Percentiles rank a stretch among this genome's conserved stretches.
Conservation (phyloP, 2,329 filamentous ascomycete genomes). For the Pochonia chlamydosporia region DNA sequence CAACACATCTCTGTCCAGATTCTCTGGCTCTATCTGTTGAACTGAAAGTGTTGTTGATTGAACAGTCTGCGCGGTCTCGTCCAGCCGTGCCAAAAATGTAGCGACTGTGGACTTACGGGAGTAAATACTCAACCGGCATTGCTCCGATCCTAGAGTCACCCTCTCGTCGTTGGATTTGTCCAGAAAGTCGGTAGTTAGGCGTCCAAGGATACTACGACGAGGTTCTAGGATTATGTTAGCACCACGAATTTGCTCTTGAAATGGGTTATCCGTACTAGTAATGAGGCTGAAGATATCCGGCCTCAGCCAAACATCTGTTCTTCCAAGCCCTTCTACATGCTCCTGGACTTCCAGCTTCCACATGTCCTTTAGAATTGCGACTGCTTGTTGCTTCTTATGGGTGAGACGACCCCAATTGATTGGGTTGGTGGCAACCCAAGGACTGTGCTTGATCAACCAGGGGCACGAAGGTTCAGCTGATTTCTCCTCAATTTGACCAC, state of each 20-base stretch:
- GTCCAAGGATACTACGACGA: conserved; percentile 18
- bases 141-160: conserved; percentile 15
- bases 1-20: conserved; percentile 17
- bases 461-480: conserved; percentile 16
- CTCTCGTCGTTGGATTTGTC: conserved; percentile 25
- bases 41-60: conserved; percentile 20
- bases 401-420: conserved; percentile 11
- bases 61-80: conserved; percentile 22
- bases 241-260: neutral
- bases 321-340: conserved; percentile 35
- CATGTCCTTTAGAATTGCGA: conserved; percentile 39
- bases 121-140: conserved; percentile 22
- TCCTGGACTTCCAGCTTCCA: conserved; percentile 47
- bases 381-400: conserved; percentile 34
- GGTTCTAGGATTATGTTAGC: conserved; percentile 11
- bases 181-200: conserved; percentile 24
- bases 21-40: conserved; percentile 10
- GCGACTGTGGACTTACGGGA: conserved; percentile 22
- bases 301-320: conserved; percentile 31
- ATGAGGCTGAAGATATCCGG: conserved; percentile 38
- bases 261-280: conserved; percentile 33
- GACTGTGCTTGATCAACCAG: conserved; percentile 36
- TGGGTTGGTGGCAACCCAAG: conserved; percentile 34
- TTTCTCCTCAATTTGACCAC: neutral
- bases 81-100: conserved; percentile 29